These are phyloP conservation scores for Alternaria longipes DNA, from an alignment of 2,329 filamentous ascomycete genomes.

Conservation along the genomic window DNA sequence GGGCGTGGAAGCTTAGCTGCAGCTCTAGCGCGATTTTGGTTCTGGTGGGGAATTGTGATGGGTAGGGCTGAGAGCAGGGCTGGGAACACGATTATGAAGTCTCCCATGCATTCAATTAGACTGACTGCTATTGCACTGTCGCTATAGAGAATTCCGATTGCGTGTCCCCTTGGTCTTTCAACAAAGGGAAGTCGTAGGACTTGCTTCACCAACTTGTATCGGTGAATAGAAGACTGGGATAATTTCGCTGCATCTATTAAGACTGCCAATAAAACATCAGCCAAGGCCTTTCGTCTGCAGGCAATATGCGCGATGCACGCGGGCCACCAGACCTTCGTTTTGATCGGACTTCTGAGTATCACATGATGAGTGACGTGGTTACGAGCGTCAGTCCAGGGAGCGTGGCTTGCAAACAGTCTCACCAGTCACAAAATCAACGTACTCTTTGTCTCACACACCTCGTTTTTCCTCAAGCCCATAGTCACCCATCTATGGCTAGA, in stretches of 20 bases:
- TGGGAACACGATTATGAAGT: neutral
- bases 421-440: neutral
- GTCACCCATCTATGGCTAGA: slow-evolving; percentile 15
- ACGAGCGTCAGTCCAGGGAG: neutral
- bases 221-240: neutral
- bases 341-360: neutral
- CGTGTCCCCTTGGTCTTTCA: rapidly evolving
- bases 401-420: neutral
- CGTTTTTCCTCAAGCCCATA: neutral
- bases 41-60: slow-evolving; percentile 10
- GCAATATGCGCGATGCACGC: neutral
- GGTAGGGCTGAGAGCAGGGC: slow-evolving; percentile 15
- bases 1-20: slow-evolving; percentile 24
- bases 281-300: neutral
- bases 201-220: neutral
- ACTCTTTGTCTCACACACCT: slow-evolving; percentile 7
- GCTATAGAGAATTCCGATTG: neutral
- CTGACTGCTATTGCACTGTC: neutral
- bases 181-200: neutral
- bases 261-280: neutral
- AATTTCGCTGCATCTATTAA: neutral
- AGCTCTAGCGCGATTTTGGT: slow-evolving; percentile 28
- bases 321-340: neutral
- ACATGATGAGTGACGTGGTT: neutral
- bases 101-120: no score